Conservation (phyloP, 78 protist genomes). For the Cavenderia fasciculata region DNA sequence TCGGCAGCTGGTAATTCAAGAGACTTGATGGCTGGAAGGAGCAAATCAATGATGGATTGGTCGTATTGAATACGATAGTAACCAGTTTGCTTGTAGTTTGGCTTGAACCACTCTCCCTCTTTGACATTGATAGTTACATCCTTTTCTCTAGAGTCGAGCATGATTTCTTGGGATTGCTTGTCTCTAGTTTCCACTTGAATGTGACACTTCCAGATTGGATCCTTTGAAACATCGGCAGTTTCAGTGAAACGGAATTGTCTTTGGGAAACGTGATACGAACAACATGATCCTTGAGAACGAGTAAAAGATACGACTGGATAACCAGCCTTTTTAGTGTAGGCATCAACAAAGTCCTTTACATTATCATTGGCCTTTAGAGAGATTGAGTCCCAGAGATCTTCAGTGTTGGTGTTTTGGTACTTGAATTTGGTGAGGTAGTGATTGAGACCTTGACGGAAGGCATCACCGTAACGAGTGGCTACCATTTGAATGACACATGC, state of each 20-base stretch:
- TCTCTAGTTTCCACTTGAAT: conserved; percentile 29
- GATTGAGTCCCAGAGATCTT: conserved; percentile 91
- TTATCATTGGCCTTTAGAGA: conserved; percentile 15
- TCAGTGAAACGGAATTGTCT: conserved; percentile 21
- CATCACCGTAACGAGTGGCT: conserved; percentile 81
- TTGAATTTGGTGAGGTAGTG: conserved; percentile 71
- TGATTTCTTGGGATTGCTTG: background rate
- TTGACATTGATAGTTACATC: background rate
- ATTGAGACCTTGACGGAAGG: conserved; percentile 78
- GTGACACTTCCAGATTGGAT: conserved; percentile 60
- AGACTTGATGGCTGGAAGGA: conserved; percentile 43
- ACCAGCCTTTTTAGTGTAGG: conserved; percentile 86
- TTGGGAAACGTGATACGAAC: conserved; percentile 23
- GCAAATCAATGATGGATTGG: background rate
- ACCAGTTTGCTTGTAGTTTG: conserved; percentile 87
- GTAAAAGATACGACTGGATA: conserved; percentile 88
- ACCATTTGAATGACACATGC: conserved; percentile 85
- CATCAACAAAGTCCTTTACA: conserved; percentile 74
- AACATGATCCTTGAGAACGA: too few species aligned
- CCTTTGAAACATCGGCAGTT: background rate
- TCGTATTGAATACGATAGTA: conserved; percentile 87
- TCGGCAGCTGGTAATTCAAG: conserved; percentile 20
- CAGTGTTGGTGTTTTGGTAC: conserved; percentile 84
- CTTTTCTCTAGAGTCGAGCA: background rate
- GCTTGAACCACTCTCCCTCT: conserved; percentile 88